Conservation (phyloP, 2,329 filamentous ascomycete genomes). For the Neurospora crassa region DNA sequence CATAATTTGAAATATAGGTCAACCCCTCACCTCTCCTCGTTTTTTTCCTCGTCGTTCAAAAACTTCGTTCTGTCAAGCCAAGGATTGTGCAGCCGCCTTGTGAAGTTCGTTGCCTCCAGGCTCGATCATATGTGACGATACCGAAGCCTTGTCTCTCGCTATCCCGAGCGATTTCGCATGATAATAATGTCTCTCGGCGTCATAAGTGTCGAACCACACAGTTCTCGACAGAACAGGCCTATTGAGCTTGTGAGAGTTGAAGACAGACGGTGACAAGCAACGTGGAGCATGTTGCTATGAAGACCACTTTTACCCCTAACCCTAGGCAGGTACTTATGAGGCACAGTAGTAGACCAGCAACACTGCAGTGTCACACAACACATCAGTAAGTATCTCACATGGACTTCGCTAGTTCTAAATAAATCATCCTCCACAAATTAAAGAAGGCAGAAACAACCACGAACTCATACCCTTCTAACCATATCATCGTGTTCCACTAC, state of each 20-base stretch:
- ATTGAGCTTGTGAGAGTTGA: neutral
- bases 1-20: neutral
- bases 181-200: neutral
- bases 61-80: neutral
- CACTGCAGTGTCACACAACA: neutral
- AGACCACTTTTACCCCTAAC: neutral
- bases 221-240: neutral
- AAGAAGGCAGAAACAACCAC: neutral
- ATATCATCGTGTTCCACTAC: neutral
- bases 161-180: neutral
- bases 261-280: neutral
- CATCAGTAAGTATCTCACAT: neutral
- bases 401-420: neutral
- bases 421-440: neutral
- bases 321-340: neutral
- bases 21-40: neutral
- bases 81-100: neutral
- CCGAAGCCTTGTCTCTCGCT: neutral
- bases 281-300: neutral
- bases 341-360: neutral
- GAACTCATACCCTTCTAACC: neutral
- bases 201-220: neutral
- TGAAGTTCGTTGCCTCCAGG: neutral
- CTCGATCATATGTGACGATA: neutral
- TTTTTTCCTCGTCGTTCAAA: neutral